Evolutionary conservation across 2,329 filamentous ascomycete genomes (phyloP).

Genomic region (Diaporthe citriasiana): DNA sequence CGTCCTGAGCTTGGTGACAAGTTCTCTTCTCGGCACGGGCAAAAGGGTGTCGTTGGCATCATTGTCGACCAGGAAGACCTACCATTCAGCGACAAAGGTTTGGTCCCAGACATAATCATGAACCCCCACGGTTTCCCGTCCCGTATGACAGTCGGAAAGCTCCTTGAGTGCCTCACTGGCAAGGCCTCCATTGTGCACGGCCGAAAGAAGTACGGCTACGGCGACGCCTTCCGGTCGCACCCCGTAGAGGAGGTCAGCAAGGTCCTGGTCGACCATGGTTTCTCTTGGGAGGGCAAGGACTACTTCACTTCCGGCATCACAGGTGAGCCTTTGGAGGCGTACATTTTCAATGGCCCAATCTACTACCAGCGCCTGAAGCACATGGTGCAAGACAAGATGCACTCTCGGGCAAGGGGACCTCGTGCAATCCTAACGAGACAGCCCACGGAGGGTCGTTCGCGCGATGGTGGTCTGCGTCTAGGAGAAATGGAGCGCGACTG

Average conservation of each 20-base stretch:
- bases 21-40: constrained; percentile 97
- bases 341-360: constrained; percentile 98
- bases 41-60: constrained; percentile 97
- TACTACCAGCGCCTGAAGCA: constrained; percentile 99
- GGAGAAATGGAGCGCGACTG: constrained; percentile 99
- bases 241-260: constrained; percentile 90
- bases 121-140: constrained; percentile 99
- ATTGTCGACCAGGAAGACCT: constrained; percentile 97
- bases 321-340: constrained; percentile 91
- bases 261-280: constrained; percentile 87
- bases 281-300: constrained; percentile 97
- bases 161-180: constrained; percentile 93
- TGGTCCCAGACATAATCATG: constrained; percentile 99
- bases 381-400: constrained; percentile 99
- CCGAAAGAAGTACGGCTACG: constrained; percentile 86
- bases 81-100: constrained; percentile 91
- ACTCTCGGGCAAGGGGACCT: constrained; percentile 91
- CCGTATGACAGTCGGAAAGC: constrained; percentile 98
- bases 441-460: constrained; percentile 93
- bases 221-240: constrained; percentile 85
- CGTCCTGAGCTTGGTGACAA: constrained; percentile 97
- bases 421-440: constrained; percentile 93
- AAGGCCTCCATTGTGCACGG: constrained; percentile 93
- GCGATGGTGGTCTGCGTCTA: constrained; percentile 90
- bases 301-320: constrained; percentile 96